Evolutionary conservation across 2,329 filamentous ascomycete species (phyloP).

Genomic region (Lachnellula arida): DNA sequence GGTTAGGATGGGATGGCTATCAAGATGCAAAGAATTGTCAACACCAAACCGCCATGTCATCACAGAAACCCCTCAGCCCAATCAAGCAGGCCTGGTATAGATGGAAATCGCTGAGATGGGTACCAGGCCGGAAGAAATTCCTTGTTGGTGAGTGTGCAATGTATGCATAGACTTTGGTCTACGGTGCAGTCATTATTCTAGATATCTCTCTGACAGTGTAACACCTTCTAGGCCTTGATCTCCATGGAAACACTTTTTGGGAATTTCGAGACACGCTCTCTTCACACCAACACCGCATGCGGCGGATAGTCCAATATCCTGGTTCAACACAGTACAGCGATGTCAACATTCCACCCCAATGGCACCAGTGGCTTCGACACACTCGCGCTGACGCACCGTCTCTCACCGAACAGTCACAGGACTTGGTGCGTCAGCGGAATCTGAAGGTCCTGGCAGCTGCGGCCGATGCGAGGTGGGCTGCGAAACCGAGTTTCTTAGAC

Average conservation of each 20-base stretch:
- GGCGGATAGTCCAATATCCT: slow-evolving; percentile 59
- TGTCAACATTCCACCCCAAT: slow-evolving; percentile 53
- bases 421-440: slow-evolving; percentile 47
- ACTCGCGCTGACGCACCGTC: slow-evolving; percentile 50
- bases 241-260: slow-evolving; percentile 65
- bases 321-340: slow-evolving; percentile 48
- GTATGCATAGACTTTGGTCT: neutral
- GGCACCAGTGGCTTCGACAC: slow-evolving; percentile 67
- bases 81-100: slow-evolving; percentile 44
- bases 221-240: slow-evolving; percentile 50
- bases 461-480: slow-evolving; percentile 60
- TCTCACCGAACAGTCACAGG: slow-evolving; percentile 51
- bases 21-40: neutral
- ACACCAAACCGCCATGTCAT: slow-evolving; percentile 17
- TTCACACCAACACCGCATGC: slow-evolving; percentile 43
- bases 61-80: slow-evolving; percentile 14
- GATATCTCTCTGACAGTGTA: neutral
- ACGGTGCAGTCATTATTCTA: neutral
- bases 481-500: slow-evolving; percentile 49
- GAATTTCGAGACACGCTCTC: slow-evolving; percentile 50
- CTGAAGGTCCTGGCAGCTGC: slow-evolving; percentile 54
- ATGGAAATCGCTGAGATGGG: slow-evolving; percentile 54
- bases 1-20: too few species aligned
- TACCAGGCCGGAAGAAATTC: slow-evolving; percentile 61
- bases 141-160: slow-evolving; percentile 48